Conservation (phyloP, 2,329 filamentous ascomycete species). For the Ascochyta fabae region DNA sequence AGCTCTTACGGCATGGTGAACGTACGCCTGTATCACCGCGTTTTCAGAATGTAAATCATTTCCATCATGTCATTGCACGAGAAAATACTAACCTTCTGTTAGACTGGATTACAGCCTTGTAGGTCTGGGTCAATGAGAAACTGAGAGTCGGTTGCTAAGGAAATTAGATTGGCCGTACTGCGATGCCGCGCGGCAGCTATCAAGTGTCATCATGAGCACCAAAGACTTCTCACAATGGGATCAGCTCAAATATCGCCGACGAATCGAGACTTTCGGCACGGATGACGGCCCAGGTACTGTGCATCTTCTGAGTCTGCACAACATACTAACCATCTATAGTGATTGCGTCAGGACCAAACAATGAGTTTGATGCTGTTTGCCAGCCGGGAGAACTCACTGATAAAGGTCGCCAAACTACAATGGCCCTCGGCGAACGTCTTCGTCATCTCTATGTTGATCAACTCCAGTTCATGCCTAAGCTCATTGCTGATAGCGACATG, state of each 20-base stretch:
- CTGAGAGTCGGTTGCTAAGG: background rate
- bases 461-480: constrained; percentile 56
- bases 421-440: constrained; percentile 56
- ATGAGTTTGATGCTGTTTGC: constrained; percentile 78
- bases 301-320: background rate
- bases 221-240: constrained; percentile 63
- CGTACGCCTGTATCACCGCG: constrained; percentile 86
- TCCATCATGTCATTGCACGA: background rate
- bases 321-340: constrained; percentile 43
- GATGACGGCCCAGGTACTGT: constrained; percentile 60
- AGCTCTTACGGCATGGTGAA: constrained; percentile 60
- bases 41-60: constrained; percentile 74
- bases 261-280: constrained; percentile 80
- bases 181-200: constrained; percentile 74
- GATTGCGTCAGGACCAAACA: constrained; percentile 69
- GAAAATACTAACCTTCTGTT: constrained; percentile 5
- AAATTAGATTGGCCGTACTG: constrained; percentile 85
- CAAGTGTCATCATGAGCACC: constrained; percentile 63
- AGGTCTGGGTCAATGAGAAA: constrained; percentile 5
- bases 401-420: constrained; percentile 57
- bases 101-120: constrained; percentile 47
- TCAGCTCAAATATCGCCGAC: constrained; percentile 68
- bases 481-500: constrained; percentile 51
- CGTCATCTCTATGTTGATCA: constrained; percentile 59
- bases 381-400: constrained; percentile 59